Evolutionary conservation across 129 eudicot genomes (phyloP), one percentile per base, ranked within the genome.

Genomic region (Deinandra increscens): DNA sequence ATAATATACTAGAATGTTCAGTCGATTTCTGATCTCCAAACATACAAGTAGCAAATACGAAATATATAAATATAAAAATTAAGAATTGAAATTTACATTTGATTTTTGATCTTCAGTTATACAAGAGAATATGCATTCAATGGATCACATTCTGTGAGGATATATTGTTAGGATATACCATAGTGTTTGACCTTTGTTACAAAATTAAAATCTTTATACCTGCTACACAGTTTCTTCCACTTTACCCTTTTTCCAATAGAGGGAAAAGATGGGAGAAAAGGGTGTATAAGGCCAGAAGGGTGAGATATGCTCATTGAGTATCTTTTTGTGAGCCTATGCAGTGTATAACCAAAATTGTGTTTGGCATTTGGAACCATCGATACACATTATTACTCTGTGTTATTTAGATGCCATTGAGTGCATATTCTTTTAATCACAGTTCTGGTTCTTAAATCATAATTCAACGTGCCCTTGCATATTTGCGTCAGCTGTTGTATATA

Each of bases 201-300:
- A 33, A 36, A 18, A 18, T 51, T 17, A n/a, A n/a, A 68, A 17
- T 34, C 3, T 37, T 68, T 50, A 17, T 18, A 51, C 49, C 50
- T 49, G 46, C 60, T 67, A 48, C 11, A 9, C n/a, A 31, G 6
- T 36, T 13, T 61, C 33, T 36, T 72, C 37, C 45, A 60, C 37
- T 19, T 45, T 17, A 37, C 36, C 2, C 37, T 17, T 72, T 33
- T 36, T 45, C 38, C 29, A 12, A 45, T 5, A 61, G 39, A 8
- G 46, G 61, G 34, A 33, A 44, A 71, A 34, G 1, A 19, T 62
- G 63, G 36, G 60, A 48, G 63, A 11, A 9, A 45, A 72, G 36
- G 70, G 29, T 73, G 62, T 34, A 9, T 64, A 62, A 72, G 49
- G 39, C 10, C 41, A 46, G 42, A 36, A 49, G 39, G 44, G 44